Evolutionary conservation across 2,329 filamentous ascomycete species (phyloP).

Genomic region (Apiospora rasikravindrae): DNA sequence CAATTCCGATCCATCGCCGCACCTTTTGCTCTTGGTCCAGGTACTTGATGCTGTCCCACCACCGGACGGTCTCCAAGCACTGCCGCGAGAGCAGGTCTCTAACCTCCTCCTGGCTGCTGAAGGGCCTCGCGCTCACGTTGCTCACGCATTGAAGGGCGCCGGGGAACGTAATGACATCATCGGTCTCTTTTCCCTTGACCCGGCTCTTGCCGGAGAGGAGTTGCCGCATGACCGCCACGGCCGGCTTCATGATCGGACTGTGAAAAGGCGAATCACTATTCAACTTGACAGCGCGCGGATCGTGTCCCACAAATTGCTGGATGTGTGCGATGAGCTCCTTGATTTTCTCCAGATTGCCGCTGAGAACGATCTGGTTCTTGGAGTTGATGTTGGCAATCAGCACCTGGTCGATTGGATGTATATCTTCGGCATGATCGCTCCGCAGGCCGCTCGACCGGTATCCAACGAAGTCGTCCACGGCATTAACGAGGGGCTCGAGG

Average conservation of each 20-base stretch:
- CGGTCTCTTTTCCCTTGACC: slow-evolving; percentile 55
- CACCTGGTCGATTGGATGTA: slow-evolving; percentile 83
- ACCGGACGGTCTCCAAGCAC: slow-evolving; percentile 89
- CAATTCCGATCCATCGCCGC: slow-evolving; percentile 86
- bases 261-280: slow-evolving; percentile 92
- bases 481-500: slow-evolving; percentile 69
- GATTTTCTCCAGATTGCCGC: slow-evolving; percentile 84
- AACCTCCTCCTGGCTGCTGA: slow-evolving; percentile 73
- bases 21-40: slow-evolving; percentile 84
- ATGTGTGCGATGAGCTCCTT: slow-evolving; percentile 82
- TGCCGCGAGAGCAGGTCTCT: slow-evolving; percentile 80
- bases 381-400: slow-evolving; percentile 93
- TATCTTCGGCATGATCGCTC: slow-evolving; percentile 68
- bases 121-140: slow-evolving; percentile 84
- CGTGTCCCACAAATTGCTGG: slow-evolving; percentile 87
- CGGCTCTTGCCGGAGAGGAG: slow-evolving; percentile 67
- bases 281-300: slow-evolving; percentile 83
- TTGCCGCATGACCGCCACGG: slow-evolving; percentile 73
- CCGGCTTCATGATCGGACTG: slow-evolving; percentile 88
- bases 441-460: slow-evolving; percentile 69
- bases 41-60: slow-evolving; percentile 94
- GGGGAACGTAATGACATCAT: slow-evolving; percentile 77
- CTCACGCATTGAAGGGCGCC: slow-evolving; percentile 79
- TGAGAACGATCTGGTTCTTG: slow-evolving; percentile 94
- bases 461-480: slow-evolving; percentile 80